phyloP scores from a whole-genome alignment of 2,329 filamentous ascomycete genomes.

The Parafenestella ontariensis region DNA sequence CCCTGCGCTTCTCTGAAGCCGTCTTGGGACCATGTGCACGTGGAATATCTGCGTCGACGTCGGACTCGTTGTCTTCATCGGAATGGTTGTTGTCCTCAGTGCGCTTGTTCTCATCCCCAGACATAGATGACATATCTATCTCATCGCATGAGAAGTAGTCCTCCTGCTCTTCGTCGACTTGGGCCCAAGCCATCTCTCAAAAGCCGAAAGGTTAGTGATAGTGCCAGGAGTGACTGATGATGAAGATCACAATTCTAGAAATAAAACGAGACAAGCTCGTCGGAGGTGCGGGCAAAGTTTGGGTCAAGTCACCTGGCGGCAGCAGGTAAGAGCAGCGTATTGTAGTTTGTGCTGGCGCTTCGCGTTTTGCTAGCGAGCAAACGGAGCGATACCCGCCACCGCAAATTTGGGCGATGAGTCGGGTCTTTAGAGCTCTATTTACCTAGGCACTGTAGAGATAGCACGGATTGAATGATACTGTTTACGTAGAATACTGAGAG shows the following conservation, averaged over 20 bases:
- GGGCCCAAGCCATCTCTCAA: slow-evolving; percentile 25
- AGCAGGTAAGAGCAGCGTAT: slow-evolving; percentile 11
- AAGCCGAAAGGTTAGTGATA: background rate
- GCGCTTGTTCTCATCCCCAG: slow-evolving; percentile 5
- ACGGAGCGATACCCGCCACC: slow-evolving; percentile 17
- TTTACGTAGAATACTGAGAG: background rate
- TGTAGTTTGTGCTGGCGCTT: slow-evolving; percentile 16
- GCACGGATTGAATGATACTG: background rate
- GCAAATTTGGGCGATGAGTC: background rate
- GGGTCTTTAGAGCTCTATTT: background rate
- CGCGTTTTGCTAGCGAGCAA: slow-evolving; percentile 17
- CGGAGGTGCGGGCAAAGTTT: background rate
- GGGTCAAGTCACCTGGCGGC: background rate
- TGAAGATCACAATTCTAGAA: background rate
- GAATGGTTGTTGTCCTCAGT: background rate
- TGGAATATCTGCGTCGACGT: slow-evolving; percentile 33
- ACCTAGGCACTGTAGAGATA: background rate
- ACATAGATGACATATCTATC: slow-evolving; percentile 3
- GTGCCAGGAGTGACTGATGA: background rate
- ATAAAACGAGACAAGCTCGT: background rate
- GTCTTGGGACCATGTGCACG: slow-evolving; percentile 32
- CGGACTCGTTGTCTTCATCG: slow-evolving; percentile 26
- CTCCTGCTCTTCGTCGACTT: slow-evolving; percentile 26
- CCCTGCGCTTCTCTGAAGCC: slow-evolving; percentile 47
- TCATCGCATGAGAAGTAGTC: slow-evolving; percentile 21